Conservation (phyloP, 1,139 yeast species). For the Meyerozyma sp. region DNA sequence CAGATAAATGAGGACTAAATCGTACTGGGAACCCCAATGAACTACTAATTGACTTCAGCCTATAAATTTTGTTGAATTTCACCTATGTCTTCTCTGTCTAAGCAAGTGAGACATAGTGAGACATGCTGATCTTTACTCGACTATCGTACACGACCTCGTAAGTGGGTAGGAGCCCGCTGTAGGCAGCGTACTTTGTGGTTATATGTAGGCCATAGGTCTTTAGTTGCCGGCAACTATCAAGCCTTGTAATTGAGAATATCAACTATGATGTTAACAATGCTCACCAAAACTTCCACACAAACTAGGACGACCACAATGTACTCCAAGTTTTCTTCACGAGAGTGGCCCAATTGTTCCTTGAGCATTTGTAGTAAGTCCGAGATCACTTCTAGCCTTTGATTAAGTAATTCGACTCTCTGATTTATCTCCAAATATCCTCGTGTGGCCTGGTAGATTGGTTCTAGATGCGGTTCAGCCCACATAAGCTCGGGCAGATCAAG, state of each 20-base stretch:
- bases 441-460: constrained; percentile 94
- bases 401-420: constrained; percentile 82
- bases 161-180: too few species aligned
- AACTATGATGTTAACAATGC: constrained; percentile 61
- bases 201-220: neutral
- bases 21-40: too few species aligned
- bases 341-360: constrained; percentile 93
- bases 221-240: neutral
- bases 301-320: constrained; percentile 89
- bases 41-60: too few species aligned
- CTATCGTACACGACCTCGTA: too few species aligned
- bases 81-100: too few species aligned
- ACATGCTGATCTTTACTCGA: too few species aligned
- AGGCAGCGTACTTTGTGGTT: too few species aligned
- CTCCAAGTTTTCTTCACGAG: constrained; percentile 85
- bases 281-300: constrained; percentile 87
- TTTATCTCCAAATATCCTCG: constrained; percentile 92
- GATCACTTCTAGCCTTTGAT: constrained; percentile 89
- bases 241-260: constrained; percentile 24
- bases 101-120: too few species aligned
- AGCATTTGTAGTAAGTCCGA: constrained; percentile 91
- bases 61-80: too few species aligned
- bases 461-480: constrained; percentile 98
- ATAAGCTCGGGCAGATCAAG: constrained; percentile 93
- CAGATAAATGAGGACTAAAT: too few species aligned